A percentile compares a stretch with the other conserved stretches of the same genome.
Conservation (phyloP, 1,284 basidiomycete species). For the Rhodotorula sp. region DNA sequence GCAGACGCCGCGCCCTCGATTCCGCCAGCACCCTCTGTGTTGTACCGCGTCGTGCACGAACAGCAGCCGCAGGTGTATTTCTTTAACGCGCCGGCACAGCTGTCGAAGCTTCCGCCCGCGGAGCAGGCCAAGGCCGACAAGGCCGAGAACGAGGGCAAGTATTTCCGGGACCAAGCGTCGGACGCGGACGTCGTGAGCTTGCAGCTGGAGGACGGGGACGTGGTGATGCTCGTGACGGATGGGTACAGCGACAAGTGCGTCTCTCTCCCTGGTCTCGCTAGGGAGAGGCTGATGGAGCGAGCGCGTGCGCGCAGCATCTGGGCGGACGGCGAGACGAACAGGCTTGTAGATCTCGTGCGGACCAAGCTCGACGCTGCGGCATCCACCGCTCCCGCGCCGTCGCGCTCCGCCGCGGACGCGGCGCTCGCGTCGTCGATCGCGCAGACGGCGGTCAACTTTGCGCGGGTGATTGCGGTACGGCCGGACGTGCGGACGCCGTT, state of each 20-base stretch:
- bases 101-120: constrained; percentile 34
- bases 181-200: constrained; percentile 59
- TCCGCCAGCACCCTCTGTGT: constrained; percentile 36
- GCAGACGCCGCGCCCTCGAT: constrained; percentile 58
- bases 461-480: constrained; percentile 67
- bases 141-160: constrained; percentile 65
- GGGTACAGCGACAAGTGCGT: constrained; percentile 73
- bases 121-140: neutral
- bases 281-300: neutral
- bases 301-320: constrained; percentile 7
- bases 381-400: neutral
- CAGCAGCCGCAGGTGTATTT: constrained; percentile 72
- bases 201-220: constrained; percentile 50
- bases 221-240: constrained; percentile 65
- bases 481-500: constrained; percentile 64
- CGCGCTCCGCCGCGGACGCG: constrained; percentile 27
- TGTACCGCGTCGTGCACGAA: constrained; percentile 64
- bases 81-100: constrained; percentile 63
- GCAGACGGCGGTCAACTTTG: constrained; percentile 68
- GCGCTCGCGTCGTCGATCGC: constrained; percentile 68
- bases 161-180: constrained; percentile 62
- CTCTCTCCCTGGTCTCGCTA: neutral
- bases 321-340: constrained; percentile 60
- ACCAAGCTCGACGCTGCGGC: constrained; percentile 51
- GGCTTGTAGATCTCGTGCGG: constrained; percentile 66